Conservation (phyloP, 208 protist genomes). For the Leishmania martiniquensis region DNA sequence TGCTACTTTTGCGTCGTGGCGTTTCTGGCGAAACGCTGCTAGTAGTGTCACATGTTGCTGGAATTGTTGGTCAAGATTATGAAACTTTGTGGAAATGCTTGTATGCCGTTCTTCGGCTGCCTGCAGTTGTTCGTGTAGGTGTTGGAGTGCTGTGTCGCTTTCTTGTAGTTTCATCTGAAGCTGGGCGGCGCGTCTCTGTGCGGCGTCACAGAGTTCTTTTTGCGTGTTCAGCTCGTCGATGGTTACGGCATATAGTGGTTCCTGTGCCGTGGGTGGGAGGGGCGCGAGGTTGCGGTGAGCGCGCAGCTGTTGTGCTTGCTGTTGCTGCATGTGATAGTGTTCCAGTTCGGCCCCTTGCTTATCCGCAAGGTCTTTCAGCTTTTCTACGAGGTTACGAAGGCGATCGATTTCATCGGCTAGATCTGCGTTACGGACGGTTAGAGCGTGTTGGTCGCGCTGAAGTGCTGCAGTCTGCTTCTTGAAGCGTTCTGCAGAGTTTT, state of each 20-base stretch:
- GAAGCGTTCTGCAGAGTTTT: slow-evolving; percentile 63
- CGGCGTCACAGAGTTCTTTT: slow-evolving; percentile 15
- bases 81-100: too few relatives aligned
- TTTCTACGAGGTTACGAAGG: slow-evolving; percentile 45
- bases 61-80: slow-evolving; percentile 7
- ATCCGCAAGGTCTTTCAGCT: slow-evolving; percentile 51
- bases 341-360: slow-evolving; percentile 48
- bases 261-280: slow-evolving; percentile 19
- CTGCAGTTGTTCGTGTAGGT: slow-evolving; percentile 20
- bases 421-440: slow-evolving; percentile 40
- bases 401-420: slow-evolving; percentile 51
- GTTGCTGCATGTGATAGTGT: slow-evolving; percentile 46
- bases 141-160: background rate
- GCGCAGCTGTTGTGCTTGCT: slow-evolving; percentile 49
- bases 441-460: slow-evolving; percentile 48
- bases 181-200: slow-evolving; percentile 14
- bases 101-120: background rate
- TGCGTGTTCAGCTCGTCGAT: slow-evolving; percentile 44
- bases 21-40: slow-evolving; percentile 26
- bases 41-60: slow-evolving; percentile 3
- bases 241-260: slow-evolving; percentile 51
- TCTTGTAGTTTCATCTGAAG: background rate
- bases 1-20: slow-evolving; percentile 19
- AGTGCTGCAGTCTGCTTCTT: slow-evolving; percentile 50
- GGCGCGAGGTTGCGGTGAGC: slow-evolving; percentile 46